These are phyloP conservation scores for Candida anglica DNA, from an alignment of 805 yeast species.

Conservation along the genomic window DNA sequence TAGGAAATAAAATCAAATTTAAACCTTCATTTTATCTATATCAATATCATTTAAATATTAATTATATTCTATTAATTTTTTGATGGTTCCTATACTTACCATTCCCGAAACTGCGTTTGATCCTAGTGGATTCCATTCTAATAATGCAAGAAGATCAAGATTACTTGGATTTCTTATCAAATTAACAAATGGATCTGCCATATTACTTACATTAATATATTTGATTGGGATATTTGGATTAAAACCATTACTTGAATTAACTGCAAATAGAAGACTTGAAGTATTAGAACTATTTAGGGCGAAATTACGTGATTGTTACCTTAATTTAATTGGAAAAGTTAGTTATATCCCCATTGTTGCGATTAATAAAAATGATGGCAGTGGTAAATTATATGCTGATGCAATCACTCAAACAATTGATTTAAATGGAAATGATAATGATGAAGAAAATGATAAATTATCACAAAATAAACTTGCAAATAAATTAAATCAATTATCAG, in stretches of 20 bases:
- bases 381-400: conserved; percentile 31
- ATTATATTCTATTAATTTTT: too few relatives aligned
- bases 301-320: conserved; percentile 31
- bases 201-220: conserved; percentile 24
- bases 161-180: conserved; percentile 21
- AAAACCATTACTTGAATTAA: conserved; percentile 31
- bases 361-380: conserved; percentile 20
- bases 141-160: conserved; percentile 14
- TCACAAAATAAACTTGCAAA: conserved; percentile 17
- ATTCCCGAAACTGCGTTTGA: conserved; percentile 41
- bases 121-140: conserved; percentile 17
- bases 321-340: conserved; percentile 29
- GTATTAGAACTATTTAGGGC: conserved; percentile 28
- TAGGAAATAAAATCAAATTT: too few relatives aligned
- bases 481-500: conserved; percentile 20
- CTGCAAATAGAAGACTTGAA: conserved; percentile 26
- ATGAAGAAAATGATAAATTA: conserved; percentile 22
- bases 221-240: conserved; percentile 27
- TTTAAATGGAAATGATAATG: conserved; percentile 2
- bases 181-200: conserved; percentile 33
- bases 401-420: conserved; percentile 33
- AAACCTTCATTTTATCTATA: too few relatives aligned
- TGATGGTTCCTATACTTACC: conserved; percentile 34
- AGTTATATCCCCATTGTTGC: conserved; percentile 37
- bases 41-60: too few relatives aligned